Percentiles rank a stretch among this genome's conserved stretches.
Evolutionary conservation across 305 asterid genomes (phyloP).

Genomic region (Petunia hybrid): DNA sequence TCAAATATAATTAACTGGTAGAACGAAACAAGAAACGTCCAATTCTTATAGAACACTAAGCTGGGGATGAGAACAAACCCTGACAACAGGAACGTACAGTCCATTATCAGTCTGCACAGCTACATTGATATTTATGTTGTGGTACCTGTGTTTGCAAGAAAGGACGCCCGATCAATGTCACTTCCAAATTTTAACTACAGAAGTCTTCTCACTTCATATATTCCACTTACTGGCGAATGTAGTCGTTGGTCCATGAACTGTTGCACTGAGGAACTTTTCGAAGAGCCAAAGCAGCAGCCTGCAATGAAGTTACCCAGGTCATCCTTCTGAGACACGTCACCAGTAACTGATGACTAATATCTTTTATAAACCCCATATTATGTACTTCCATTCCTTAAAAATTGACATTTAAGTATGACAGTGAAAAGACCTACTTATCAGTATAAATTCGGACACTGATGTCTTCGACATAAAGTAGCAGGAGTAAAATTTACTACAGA

Average conservation of each 20-base stretch:
- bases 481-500: neutral
- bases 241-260: slow-evolving; percentile 90
- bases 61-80: slow-evolving; percentile 52
- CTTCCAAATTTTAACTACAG: slow-evolving; percentile 22
- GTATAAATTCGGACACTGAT: neutral
- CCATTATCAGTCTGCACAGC: slow-evolving; percentile 99
- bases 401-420: neutral
- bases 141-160: slow-evolving; percentile 59
- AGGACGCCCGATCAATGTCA: slow-evolving; percentile 28
- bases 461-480: neutral
- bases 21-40: neutral
- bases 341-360: neutral
- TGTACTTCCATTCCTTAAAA: neutral
- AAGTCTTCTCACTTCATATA: neutral
- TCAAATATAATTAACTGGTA: slow-evolving; percentile 12
- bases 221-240: slow-evolving; percentile 87
- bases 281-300: slow-evolving; percentile 99
- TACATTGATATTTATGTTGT: slow-evolving; percentile 80
- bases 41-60: slow-evolving; percentile 16
- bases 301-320: slow-evolving; percentile 40
- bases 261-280: slow-evolving; percentile 88
- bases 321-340: slow-evolving; percentile 30
- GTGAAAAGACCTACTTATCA: neutral
- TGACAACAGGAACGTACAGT: slow-evolving; percentile 83
- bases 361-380: slow-evolving; percentile 6